phyloP scores from a whole-genome alignment of 768 basidiomycete genomes.

The Rossbeevera mucosa region DNA sequence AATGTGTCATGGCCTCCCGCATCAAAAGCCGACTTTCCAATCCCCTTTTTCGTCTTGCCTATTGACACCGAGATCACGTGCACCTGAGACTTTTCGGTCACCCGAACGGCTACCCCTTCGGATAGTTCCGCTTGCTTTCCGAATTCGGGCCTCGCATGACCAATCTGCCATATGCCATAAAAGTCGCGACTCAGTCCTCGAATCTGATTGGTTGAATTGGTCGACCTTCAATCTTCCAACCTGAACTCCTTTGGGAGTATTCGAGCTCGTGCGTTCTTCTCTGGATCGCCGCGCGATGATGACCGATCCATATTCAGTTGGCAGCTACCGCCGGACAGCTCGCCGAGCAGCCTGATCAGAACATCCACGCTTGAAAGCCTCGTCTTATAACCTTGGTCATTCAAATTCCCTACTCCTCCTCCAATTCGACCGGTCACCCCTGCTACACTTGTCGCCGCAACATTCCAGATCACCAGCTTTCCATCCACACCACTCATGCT shows the following conservation, averaged over 20 bases:
- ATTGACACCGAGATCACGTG: background rate
- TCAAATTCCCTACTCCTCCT: conserved; percentile 20
- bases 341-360: conserved; percentile 71
- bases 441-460: conserved; percentile 46
- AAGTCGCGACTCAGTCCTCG: too few species aligned
- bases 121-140: too few species aligned
- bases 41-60: background rate
- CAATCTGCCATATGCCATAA: too few species aligned
- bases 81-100: too few species aligned
- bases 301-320: conserved; percentile 40
- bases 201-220: too few species aligned
- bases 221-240: too few species aligned
- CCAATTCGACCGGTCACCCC: conserved; percentile 47
- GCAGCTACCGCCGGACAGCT: conserved; percentile 64
- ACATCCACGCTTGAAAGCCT: conserved; percentile 78
- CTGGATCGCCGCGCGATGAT: background rate
- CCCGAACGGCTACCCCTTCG: too few species aligned
- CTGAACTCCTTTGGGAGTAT: conserved; percentile 88
- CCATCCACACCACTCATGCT: conserved; percentile 95
- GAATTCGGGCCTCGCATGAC: too few species aligned
- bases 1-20: too few species aligned
- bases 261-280: conserved; percentile 59
- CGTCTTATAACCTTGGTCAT: conserved; percentile 82
- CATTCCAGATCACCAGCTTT: conserved; percentile 86
- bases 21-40: background rate